Percentiles rank a stretch among this genome's conserved stretches.
phyloP scores from a whole-genome alignment of 2,329 filamentous ascomycete genomes.

The Penicillium sp. region DNA sequence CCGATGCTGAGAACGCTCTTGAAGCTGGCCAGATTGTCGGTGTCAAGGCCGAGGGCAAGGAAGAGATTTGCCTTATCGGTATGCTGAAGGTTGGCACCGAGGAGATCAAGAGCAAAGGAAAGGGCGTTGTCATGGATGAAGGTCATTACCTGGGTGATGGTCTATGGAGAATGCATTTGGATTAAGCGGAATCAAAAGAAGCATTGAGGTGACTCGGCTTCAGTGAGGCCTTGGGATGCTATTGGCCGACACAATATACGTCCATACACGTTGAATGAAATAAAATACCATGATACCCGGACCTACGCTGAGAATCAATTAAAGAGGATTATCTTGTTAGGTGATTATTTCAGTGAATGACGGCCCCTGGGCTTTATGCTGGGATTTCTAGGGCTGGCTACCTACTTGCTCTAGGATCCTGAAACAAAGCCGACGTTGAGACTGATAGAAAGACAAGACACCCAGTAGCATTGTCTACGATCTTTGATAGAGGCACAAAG shows the following conservation, averaged over 20 bases:
- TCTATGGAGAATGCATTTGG: constrained; percentile 73
- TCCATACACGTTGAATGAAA: constrained; percentile 2
- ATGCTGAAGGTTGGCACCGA: constrained; percentile 79
- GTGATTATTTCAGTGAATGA: no score
- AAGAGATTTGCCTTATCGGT: constrained; percentile 85
- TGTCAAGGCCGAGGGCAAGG: constrained; percentile 89
- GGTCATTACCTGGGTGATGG: constrained; percentile 94
- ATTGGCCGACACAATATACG: constrained; percentile 1
- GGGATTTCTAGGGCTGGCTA: no score
- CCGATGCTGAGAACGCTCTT: constrained; percentile 64
- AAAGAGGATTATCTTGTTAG: no score
- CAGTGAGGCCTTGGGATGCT: background rate
- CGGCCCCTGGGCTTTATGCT: background rate
- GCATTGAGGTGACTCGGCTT: background rate
- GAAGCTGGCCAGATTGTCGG: constrained; percentile 82
- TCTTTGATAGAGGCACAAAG: no score
- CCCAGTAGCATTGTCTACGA: no score
- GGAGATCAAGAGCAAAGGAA: constrained; percentile 91
- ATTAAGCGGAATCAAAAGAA: constrained; percentile 37
- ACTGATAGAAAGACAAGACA: no score
- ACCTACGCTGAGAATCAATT: background rate
- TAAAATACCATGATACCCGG: constrained; percentile 6
- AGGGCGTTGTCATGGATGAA: constrained; percentile 90
- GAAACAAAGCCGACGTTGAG: no score
- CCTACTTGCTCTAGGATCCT: no score